Base-by-base conservation (phyloP, 345 rosid genomes). In the Salix exigua region DNA sequence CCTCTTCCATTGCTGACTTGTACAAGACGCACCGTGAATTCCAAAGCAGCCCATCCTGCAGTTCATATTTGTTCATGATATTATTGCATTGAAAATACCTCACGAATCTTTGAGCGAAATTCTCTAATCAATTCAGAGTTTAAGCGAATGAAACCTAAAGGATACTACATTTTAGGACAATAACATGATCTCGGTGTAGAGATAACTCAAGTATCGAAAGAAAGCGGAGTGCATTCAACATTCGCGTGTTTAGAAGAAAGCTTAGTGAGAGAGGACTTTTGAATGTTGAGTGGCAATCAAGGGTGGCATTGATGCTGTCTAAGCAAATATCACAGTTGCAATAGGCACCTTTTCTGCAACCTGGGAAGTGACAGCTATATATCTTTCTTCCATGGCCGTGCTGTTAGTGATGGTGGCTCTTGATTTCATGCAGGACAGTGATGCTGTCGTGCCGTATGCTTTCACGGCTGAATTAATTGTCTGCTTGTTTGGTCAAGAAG, bases 311-410 rank as follows among this genome's bases (percentile, higher is more conserved):
- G 88, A 96, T 89, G 85, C 97, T 92, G 19, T 87, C 92, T 42
- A 93, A 81, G 86, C 98, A 96, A 42, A 92, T 91, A 35, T 89
- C 85, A 75, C 99, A 96, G 77, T 73, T 82, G 85, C 98, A 93
- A 48, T 92, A 91, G 78, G 97, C 97, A 46, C 89, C 95, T 83
- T 93, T 96, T 46, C 87, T 84, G 84, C 99, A 92, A 30, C 92
- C 89, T 1, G 97, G 99, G 83, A 80, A 93, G 87, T 96, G 93
- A 82, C 89, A 87, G 78, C 89, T 90, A 85, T 90, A 85, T 89
- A 91, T 69, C 87, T 81, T 2, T 88, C 91, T 17, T 81, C 85
- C 72, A 85, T 77, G 10, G 78, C 25, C 7, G 78, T 73, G 44
- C 68, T 58, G 28, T 3, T 58, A 23, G 28, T 11, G 62, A 9